Base-by-base conservation (phyloP, 495 filamentous ascomycete species). In the Aspergillus conjunctus region DNA sequence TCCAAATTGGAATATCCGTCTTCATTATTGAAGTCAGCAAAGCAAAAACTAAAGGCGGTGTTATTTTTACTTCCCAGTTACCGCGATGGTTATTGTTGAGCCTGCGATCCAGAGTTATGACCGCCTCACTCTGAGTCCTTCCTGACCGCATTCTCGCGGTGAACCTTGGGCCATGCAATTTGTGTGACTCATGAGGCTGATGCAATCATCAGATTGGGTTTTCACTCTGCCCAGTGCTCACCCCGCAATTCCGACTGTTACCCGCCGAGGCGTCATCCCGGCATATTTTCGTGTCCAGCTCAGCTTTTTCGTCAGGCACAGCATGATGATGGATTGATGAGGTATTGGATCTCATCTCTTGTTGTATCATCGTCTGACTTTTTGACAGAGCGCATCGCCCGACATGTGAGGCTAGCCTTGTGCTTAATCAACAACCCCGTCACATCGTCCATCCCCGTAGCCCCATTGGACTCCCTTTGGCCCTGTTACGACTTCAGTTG, bases 201-300 rank as follows among this genome's bases (percentile, higher is more conserved):
- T 56, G 49, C 55, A 54, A 60, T 52, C 14, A 32, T 43, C 26
- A 44, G 18, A 55, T 55, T 54, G 37, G 33, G 12, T 51, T 61
- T 34, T 51, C 57, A 26, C 26, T 2, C 26, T 26, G 26, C 5
- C 26, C 26, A 26, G 26, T 26, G 26, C 26, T 26, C 26, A 54
- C 61, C 62, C 62, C 62, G 58, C 62, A 64, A 59, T 56, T 26
- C 61, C 56, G 56, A 45, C 46, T 56, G 52, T 5, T 59, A 57
- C 52, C 55, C 59, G 33, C 39, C 41, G 22, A 18, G 62, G 54
- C 51, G 53, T 58, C 56, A 64, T 66, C 57, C 67, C 67, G 67
- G 61, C 30, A 59, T 56, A 62, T 68, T 68, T 66, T 68, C 66
- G 66, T 68, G 37, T 57, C 56, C 54, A 61, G 53, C 21, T 17